These are phyloP conservation scores for Paxillus involutus DNA, from an alignment of 768 basidiomycete genomes.

Conservation along the genomic window DNA sequence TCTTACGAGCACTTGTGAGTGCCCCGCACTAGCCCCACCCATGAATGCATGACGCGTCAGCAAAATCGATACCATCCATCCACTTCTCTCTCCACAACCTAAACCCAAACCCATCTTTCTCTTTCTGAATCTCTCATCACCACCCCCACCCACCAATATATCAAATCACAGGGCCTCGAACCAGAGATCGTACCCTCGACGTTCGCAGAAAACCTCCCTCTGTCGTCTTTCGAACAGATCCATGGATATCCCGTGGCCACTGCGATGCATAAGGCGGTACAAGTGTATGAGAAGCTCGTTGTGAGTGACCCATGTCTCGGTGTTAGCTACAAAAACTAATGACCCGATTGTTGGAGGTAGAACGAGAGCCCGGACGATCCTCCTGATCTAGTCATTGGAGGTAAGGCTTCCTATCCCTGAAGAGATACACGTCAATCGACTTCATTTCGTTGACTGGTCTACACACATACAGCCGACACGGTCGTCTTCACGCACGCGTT, in stretches of 20 bases:
- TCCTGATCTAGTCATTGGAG: conserved; percentile 79
- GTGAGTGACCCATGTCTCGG: conserved; percentile 34
- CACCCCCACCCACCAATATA: background rate
- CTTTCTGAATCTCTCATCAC: too few relatives aligned
- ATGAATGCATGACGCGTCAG: background rate
- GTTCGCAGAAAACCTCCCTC: conserved; percentile 77
- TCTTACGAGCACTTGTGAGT: conserved; percentile 75
- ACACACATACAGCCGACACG: conserved; percentile 74
- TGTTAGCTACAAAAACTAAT: background rate
- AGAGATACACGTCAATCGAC: background rate
- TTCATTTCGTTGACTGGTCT: background rate
- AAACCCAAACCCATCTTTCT: background rate
- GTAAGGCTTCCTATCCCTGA: conserved; percentile 33
- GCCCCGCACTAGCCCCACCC: background rate
- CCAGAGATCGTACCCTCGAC: conserved; percentile 74
- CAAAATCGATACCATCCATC: background rate
- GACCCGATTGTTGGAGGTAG: conserved; percentile 27
- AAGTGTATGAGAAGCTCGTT: conserved; percentile 85
- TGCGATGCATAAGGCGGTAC: conserved; percentile 76
- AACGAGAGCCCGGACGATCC: conserved; percentile 60
- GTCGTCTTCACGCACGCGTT: conserved; percentile 83
- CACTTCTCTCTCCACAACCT: background rate
- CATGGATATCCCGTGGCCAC: conserved; percentile 79
- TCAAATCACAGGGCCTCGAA: conserved; percentile 49
- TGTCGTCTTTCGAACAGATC: conserved; percentile 65